Percentiles rank a stretch among this genome's conserved stretches.
Conservation (phyloP, 2,329 filamentous ascomycete genomes). For the Cryphonectria carpinicola region DNA sequence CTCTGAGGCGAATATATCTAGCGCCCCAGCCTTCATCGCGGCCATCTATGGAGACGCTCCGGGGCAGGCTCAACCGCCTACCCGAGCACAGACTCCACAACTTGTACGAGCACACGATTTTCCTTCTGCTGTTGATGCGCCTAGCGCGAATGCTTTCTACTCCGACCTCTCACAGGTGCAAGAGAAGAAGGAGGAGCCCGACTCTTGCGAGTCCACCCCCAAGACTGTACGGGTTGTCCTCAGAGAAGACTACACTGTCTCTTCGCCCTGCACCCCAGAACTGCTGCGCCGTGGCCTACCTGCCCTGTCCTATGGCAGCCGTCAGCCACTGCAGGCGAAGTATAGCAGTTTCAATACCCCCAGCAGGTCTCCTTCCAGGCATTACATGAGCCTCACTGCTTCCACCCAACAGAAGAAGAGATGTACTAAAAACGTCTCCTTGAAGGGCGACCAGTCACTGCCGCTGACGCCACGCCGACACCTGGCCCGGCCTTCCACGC, state of each 20-base stretch:
- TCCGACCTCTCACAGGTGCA: conserved; percentile 3
- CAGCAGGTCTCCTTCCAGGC: conserved; percentile 39
- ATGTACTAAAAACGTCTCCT: conserved; percentile 48
- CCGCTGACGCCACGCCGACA: conserved; percentile 64
- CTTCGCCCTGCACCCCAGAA: conserved; percentile 22
- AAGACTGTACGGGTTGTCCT: conserved; percentile 52
- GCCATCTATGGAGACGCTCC: conserved; percentile 70
- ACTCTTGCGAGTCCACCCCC: conserved; percentile 37
- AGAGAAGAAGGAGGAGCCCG: conserved; percentile 5
- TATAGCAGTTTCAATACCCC: conserved; percentile 15
- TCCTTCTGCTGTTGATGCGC: conserved; percentile 27
- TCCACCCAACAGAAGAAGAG: conserved; percentile 49
- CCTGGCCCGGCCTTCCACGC: conserved; percentile 68
- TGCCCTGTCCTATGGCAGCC: conserved; percentile 23
- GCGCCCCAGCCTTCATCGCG: conserved; percentile 79
- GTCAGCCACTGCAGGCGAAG: conserved; percentile 20
- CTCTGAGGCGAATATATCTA: conserved; percentile 78
- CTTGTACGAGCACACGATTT: conserved; percentile 58
- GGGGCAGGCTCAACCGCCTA: conserved; percentile 61
- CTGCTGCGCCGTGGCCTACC: conserved; percentile 10
- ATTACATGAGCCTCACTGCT: conserved; percentile 51
- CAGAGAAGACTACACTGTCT: conserved; percentile 33
- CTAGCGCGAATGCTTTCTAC: neutral
- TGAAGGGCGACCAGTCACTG: conserved; percentile 55
- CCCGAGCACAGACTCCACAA: conserved; percentile 72